Conservation (phyloP, 129 eudicot genomes). For the Daucus carota region DNA sequence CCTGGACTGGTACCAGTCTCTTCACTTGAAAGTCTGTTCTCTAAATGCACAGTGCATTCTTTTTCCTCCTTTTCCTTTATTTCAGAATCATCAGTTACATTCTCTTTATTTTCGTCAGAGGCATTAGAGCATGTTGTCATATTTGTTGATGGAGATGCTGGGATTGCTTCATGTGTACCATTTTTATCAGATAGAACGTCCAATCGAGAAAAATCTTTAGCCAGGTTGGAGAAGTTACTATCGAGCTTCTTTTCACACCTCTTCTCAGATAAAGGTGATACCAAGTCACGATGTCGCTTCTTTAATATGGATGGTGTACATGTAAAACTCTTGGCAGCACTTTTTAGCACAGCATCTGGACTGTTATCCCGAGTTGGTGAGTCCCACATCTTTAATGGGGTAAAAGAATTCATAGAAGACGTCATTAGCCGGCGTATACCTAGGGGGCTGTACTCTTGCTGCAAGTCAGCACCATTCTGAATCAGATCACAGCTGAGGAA, state of each 20-base stretch:
- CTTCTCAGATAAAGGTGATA: conserved; percentile 74
- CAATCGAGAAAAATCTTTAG: conserved; percentile 44
- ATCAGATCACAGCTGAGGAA: conserved; percentile 80
- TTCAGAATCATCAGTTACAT: conserved; percentile 20
- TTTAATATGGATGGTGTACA: conserved; percentile 72
- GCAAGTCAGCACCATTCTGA: conserved; percentile 58
- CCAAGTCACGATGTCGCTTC: conserved; percentile 56
- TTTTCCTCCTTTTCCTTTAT: conserved; percentile 20
- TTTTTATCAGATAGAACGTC: conserved; percentile 60
- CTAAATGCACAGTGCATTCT: conserved; percentile 16
- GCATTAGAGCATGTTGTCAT: conserved; percentile 19
- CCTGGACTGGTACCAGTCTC: not conserved
- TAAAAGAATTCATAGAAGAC: conserved; percentile 41
- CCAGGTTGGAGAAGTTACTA: conserved; percentile 36
- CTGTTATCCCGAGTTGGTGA: conserved; percentile 63
- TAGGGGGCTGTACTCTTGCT: conserved; percentile 78
- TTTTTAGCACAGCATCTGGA: conserved; percentile 76
- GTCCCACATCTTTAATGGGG: conserved; percentile 79
- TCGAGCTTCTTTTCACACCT: conserved; percentile 65
- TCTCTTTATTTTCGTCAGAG: conserved; percentile 52
- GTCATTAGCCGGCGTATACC: conserved; percentile 76
- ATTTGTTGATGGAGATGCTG: conserved; percentile 25
- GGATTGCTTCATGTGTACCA: conserved; percentile 16
- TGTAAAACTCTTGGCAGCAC: conserved; percentile 71
- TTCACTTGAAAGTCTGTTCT: conserved; percentile 7